Evolutionary conservation across 179 eudicot species (phyloP).

Genomic region (Actinidia arguta): DNA sequence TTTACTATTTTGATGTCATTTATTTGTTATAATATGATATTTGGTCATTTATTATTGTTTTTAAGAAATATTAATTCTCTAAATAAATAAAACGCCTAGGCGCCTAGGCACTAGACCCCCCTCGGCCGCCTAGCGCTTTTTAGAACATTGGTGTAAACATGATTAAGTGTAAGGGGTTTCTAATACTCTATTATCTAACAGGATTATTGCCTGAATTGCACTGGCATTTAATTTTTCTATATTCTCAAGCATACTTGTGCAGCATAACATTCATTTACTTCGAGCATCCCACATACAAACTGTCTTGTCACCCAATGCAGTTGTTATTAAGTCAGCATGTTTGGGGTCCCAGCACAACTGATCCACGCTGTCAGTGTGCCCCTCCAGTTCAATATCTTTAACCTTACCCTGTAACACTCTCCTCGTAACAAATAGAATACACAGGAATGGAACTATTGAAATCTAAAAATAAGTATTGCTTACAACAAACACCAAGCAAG

Average conservation of each 20-base stretch:
- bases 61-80: no score
- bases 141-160: no score
- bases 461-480: background rate
- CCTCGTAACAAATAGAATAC: background rate
- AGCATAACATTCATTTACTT: slow-evolving; percentile 54
- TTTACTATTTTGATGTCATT: no score
- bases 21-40: no score
- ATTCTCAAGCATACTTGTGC: background rate
- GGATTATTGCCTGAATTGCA: background rate
- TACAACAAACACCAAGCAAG: slow-evolving; percentile 3
- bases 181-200: background rate
- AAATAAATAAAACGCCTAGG: no score
- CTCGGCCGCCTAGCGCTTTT: no score
- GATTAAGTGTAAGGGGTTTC: background rate
- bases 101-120: no score
- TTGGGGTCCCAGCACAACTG: slow-evolving; percentile 99
- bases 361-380: slow-evolving; percentile 97
- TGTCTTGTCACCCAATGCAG: slow-evolving; percentile 97
- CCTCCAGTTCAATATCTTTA: slow-evolving; percentile 91
- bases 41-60: no score
- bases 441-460: background rate
- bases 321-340: slow-evolving; percentile 88
- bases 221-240: background rate
- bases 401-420: slow-evolving; percentile 71
- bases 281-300: slow-evolving; percentile 99